Evolutionary conservation across 1,139 yeast species (phyloP).

Genomic region (Scheffersomyces parashehatae): DNA sequence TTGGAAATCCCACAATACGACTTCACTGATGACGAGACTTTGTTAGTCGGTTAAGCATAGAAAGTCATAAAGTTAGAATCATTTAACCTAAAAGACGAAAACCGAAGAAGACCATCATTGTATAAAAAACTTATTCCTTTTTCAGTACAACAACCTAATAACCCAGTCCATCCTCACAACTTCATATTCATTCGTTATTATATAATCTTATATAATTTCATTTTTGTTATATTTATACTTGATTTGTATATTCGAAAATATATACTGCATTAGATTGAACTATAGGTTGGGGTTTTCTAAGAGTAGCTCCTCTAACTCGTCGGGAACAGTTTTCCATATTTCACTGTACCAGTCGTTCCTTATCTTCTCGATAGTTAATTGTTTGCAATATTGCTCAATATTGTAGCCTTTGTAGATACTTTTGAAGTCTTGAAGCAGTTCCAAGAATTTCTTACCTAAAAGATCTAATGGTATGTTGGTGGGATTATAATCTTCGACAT

Average conservation of each 20-base stretch:
- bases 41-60: constrained; percentile 60
- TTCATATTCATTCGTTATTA: neutral
- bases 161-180: constrained; percentile 1
- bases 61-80: neutral
- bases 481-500: constrained; percentile 45
- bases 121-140: neutral
- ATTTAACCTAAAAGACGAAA: no score
- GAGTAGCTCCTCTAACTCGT: constrained; percentile 30
- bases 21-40: constrained; percentile 74
- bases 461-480: constrained; percentile 38
- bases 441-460: constrained; percentile 20
- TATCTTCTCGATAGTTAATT: constrained; percentile 20
- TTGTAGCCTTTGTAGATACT: constrained; percentile 8
- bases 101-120: no score
- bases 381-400: constrained; percentile 10
- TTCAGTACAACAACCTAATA: neutral
- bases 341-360: constrained; percentile 19
- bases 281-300: constrained; percentile 12
- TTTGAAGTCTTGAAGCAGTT: constrained; percentile 19
- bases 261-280: constrained; percentile 14
- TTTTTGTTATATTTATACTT: constrained; percentile 5
- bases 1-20: constrained; percentile 94
- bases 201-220: constrained; percentile 1
- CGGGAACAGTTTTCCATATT: constrained; percentile 43
- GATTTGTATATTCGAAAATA: constrained; percentile 10